Evolutionary conservation across 768 basidiomycete genomes (phyloP), one percentile per base, ranked within the genome.

Genomic region (Ramaria sp.): DNA sequence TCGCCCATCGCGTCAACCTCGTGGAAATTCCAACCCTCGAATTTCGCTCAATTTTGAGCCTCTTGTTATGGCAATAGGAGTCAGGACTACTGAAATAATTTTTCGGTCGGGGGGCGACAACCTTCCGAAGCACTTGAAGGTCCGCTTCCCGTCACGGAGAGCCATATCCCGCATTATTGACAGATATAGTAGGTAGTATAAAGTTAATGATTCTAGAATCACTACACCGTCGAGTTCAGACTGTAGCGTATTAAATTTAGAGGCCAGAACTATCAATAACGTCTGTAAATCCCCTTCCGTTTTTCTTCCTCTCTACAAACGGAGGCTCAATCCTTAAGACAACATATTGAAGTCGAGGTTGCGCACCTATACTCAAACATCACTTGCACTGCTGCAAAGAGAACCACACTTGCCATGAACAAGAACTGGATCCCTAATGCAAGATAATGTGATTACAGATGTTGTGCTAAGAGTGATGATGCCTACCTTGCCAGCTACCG

Each of bases 301-400:
- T 75, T 74, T 66, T 91, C 88, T 66, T 88, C 86, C 67, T 88
- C 86, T 52, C 88, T 85, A 62, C 31, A 51, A 59, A 59, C 51
- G 31, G 1, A 59, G 31, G 59, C 43, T 37, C 34, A 37, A 43
- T n/a, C 27, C 27, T 56, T 46, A 53, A 42, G 59, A 55, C 55
- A 41, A 22, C 19, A 55, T 22, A n/a, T 53, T 20, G 24, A 56
- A 19, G 22, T 17, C 50, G 7, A 57, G 37, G 45, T 5, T 3
- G 73, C 84, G 19, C 61, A 87, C 90, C 91, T 74, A 69, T 98
- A 98, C 65, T 98, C 95, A 59, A 98, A 91, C 95, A 97, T 96
- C 46, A 95, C 67, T 65, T 98, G 95, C 1, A 81, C 83, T 2
- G 78, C 90, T 20, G 91, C 76, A 64, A 94, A 98, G 12, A 97